Evolutionary conservation across 2,329 filamentous ascomycete genomes (phyloP), one percentile per base, ranked within the genome.

Genomic region (Claviceps capensis): DNA sequence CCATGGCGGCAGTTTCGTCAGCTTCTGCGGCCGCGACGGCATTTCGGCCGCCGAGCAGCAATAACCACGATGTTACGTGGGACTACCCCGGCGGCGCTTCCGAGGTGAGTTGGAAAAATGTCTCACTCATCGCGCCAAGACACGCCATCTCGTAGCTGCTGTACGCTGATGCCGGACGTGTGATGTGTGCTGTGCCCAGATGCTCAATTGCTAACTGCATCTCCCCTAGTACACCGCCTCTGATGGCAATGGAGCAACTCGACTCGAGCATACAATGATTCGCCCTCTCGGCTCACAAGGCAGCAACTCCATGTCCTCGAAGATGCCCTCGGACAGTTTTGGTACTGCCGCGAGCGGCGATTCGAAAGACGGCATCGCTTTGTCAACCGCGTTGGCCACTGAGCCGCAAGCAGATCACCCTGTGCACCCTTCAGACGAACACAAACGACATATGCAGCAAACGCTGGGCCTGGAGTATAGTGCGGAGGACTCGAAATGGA

Each of bases 401-500:
- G 64, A 66, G 44, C 54, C 59, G 9, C 60, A 60, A 51, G 52
- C 58, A 4, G 57, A 59, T 16, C 52, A 53, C 53, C 50, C 51
- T 2, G 26, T 46, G 42, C 58, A 51, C 17, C 58, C 11, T 56
- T 58, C 56, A 7, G 61, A 67, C 30, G 55, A 63, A 34, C 54
- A 60, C 48, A 58, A 59, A 50, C 56, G 60, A 57, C 43, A 55
- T 51, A 42, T 63, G 61, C 56, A 60, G 16, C 60, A 60, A 26
- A 53, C 60, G 4, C 47, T 54, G 8, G 61, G 64, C 37, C 49
- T 63, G 51, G 60, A 61, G 11, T 58, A 58, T 8, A 69, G 73
- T 37, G 69, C 73, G 37, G 82, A 85, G 55, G 75, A 80, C 55
- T 85, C 82, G 36, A 84, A 87, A 65, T 93, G 87, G 87, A 91